Evolutionary conservation across 2,329 filamentous ascomycete species (phyloP), one percentile per base, ranked within the genome.

Genomic region (Nothophaeocryptopus gaeumannii): DNA sequence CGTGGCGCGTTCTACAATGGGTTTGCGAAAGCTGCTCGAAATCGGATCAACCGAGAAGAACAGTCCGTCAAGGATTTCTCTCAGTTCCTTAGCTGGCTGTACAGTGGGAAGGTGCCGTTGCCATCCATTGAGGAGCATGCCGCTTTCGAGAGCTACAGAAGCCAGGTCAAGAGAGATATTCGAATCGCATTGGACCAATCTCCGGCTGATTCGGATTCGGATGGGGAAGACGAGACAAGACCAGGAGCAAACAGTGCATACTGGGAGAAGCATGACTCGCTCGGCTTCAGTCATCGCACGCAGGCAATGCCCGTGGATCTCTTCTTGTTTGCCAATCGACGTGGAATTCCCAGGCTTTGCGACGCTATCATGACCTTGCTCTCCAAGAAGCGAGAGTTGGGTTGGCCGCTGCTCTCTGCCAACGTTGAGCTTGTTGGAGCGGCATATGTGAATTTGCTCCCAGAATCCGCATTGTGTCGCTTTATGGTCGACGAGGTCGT

Each of bases 401-500:
- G 13, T n/a, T 44, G 39, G 46, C 46, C 7, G 2, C 26, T 42
- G 15, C 5, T 49, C 4, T 49, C 34, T n/a, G 11, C 13, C 5
- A n/a, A 30, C 29, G 10, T 8, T 30, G 33, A 43, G 10, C 34
- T 42, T 1, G 33, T 49, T 10, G 13, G 39, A 8, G 33, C 12
- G 1, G 33, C 26, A 10, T 43, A 16, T 29, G 8, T 8, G 8
- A 13, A 30, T 26, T 33, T 49, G 11, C 46, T 34, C 5, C 7
- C 34, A 12, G 26, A 41, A 39, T 49, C 34, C 2, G 46, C n/a
- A 5, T 20, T 39, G 30, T 39, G 39, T 39, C 33, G 39, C n/a
- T 49, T 38, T 11, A 20, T 49, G 2, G 39, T 49, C 13, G 46
- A 49, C 29, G 33, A 43, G 26, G 46, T 32, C 4, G 39, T 33